phyloP scores from a whole-genome alignment of 257 asterid genomes.

The Fraxinus cuspidata region DNA sequence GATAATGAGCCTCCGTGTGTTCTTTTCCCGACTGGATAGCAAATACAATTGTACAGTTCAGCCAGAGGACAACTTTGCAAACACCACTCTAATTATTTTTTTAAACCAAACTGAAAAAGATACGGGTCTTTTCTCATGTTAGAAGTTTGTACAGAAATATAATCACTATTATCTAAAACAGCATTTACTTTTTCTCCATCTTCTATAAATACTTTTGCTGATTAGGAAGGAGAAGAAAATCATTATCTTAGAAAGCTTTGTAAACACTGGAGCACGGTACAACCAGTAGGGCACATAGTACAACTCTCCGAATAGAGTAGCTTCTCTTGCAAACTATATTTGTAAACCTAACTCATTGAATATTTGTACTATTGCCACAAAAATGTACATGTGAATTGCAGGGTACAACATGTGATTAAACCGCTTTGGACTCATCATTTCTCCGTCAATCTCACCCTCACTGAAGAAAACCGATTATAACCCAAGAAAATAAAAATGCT shows the following conservation, averaged over 20 bases:
- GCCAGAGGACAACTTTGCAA: background rate
- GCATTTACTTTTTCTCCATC: background rate
- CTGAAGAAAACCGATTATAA: background rate
- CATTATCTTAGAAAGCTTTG: background rate
- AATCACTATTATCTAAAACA: background rate
- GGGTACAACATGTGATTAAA: background rate
- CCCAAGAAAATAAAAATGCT: background rate
- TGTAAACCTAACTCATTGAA: background rate
- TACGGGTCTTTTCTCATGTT: background rate
- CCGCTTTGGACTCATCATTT: background rate
- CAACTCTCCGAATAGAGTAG: background rate
- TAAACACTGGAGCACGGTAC: background rate
- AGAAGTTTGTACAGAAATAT: background rate
- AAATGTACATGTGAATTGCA: background rate
- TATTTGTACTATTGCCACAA: background rate
- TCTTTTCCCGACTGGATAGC: background rate
- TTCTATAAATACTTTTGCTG: background rate
- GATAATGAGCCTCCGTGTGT: background rate
- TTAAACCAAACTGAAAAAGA: background rate
- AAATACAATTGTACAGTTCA: background rate
- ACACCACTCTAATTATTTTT: background rate
- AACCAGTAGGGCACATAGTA: background rate
- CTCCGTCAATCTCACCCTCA: background rate
- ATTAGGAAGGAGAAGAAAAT: background rate
- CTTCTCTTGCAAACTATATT: background rate